Evolutionary conservation across 2,329 filamentous ascomycete genomes (phyloP).

Genomic region (Colletotrichum cordylinicola): DNA sequence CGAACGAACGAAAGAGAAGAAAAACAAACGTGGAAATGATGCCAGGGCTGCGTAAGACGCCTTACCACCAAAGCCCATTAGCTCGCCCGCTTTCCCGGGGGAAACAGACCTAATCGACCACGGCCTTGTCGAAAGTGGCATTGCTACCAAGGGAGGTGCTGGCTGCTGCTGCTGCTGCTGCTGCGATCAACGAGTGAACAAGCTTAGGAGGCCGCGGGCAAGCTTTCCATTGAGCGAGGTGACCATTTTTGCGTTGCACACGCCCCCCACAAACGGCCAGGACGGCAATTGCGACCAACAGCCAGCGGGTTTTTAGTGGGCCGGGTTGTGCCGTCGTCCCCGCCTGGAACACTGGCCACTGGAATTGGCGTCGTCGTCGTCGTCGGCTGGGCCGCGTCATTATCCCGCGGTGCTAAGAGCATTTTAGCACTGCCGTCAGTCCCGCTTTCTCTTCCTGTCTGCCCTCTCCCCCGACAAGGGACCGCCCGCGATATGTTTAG

Average conservation of each 20-base stretch:
- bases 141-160: neutral
- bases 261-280: neutral
- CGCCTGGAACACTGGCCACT: neutral
- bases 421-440: constrained; percentile 6
- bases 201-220: neutral
- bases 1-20: neutral
- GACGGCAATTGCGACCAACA: constrained; percentile 6
- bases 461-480: neutral
- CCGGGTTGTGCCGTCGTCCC: neutral
- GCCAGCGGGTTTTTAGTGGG: neutral
- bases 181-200: neutral
- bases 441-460: neutral
- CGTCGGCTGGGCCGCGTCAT: constrained; percentile 18
- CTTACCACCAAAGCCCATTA: neutral
- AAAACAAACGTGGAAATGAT: neutral
- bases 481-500: neutral
- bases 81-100: neutral
- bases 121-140: neutral
- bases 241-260: neutral
- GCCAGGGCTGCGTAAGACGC: neutral
- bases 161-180: neutral
- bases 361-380: neutral
- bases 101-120: neutral
- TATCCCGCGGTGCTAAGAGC: neutral
- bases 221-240: neutral